A percentile compares a stretch with the other conserved stretches of the same genome.
phyloP scores from a whole-genome alignment of 495 filamentous ascomycete genomes.

The Echria macrotheca region DNA sequence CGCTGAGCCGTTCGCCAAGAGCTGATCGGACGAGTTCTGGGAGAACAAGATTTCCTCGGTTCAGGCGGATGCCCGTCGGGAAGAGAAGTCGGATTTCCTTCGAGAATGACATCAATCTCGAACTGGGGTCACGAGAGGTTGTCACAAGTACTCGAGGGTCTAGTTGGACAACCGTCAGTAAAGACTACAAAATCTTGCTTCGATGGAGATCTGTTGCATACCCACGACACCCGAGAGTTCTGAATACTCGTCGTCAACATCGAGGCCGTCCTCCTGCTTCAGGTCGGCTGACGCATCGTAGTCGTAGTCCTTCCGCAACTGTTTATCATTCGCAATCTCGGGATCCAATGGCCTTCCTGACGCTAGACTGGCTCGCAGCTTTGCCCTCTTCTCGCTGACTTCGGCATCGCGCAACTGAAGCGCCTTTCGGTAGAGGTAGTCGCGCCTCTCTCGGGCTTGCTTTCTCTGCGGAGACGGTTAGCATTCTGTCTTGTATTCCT shows the following conservation, averaged over 20 bases:
- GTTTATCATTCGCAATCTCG: slow-evolving; percentile 82
- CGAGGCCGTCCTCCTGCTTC: slow-evolving; percentile 56
- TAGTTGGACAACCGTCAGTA: too few relatives aligned
- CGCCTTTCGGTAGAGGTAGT: slow-evolving; percentile 82
- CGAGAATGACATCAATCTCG: slow-evolving; percentile 79
- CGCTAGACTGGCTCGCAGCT: slow-evolving; percentile 79
- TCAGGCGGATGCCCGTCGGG: slow-evolving; percentile 83
- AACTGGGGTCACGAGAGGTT: slow-evolving; percentile 81
- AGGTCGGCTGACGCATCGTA: slow-evolving; percentile 78
- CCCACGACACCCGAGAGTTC: slow-evolving; percentile 29
- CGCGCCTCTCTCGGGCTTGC: slow-evolving; percentile 80
- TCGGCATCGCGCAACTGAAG: slow-evolving; percentile 79
- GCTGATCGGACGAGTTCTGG: slow-evolving; percentile 79
- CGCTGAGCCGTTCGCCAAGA: slow-evolving; percentile 68
- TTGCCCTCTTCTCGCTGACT: slow-evolving; percentile 81
- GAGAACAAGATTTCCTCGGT: slow-evolving; percentile 84
- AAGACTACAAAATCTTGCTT: too few relatives aligned
- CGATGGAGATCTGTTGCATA: too few relatives aligned
- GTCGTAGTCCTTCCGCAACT: slow-evolving; percentile 81
- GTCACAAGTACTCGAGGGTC: slow-evolving; percentile 64
- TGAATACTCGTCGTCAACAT: slow-evolving; percentile 79
- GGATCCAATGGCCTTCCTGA: slow-evolving; percentile 75
- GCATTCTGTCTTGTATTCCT: not conserved
- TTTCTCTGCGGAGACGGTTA: slow-evolving; percentile 42
- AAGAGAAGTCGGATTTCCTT: slow-evolving; percentile 92